Conservation (phyloP, 2,329 filamentous ascomycete genomes). For the Fusarium multiceps region DNA sequence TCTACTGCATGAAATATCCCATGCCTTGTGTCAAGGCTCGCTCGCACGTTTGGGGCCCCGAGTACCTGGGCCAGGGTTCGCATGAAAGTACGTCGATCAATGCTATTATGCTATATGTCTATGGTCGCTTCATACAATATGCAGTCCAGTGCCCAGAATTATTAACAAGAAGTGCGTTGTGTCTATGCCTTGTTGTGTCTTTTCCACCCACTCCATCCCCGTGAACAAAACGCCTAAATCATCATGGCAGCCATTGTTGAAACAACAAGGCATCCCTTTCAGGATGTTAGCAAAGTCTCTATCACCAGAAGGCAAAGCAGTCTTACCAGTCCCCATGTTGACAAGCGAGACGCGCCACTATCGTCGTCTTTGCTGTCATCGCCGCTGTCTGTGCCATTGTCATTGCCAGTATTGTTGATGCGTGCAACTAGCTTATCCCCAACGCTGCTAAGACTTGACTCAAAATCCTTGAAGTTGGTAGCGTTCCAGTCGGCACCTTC, state of each 20-base stretch:
- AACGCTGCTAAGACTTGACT: conserved; percentile 61
- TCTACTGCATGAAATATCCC: not conserved
- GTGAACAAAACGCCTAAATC: conserved; percentile 30
- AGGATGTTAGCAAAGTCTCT: conserved; percentile 7
- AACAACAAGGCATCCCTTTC: conserved; percentile 41
- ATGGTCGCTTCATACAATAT: conserved; percentile 6
- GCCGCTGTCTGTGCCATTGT: not conserved
- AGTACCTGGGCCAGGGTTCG: not conserved
- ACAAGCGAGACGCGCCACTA: conserved; percentile 13
- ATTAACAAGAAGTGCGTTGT: not conserved
- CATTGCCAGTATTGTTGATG: conserved; percentile 36
- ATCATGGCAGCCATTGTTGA: conserved; percentile 41
- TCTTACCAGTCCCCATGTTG: conserved; percentile 11
- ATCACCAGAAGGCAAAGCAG: not conserved
- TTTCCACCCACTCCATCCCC: not conserved
- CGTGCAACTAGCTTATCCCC: conserved; percentile 63
- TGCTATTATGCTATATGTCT: conserved; percentile 2
- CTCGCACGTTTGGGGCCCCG: conserved; percentile 5
- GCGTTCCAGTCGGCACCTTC: conserved; percentile 67
- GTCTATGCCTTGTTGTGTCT: not conserved
- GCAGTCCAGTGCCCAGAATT: not conserved
- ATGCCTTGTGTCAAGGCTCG: not conserved
- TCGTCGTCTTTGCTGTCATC: not conserved
- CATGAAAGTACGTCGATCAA: not conserved
- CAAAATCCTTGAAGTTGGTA: conserved; percentile 60